Conservation (phyloP, 345 rosid genomes). For the Excoecaria agallocha region DNA sequence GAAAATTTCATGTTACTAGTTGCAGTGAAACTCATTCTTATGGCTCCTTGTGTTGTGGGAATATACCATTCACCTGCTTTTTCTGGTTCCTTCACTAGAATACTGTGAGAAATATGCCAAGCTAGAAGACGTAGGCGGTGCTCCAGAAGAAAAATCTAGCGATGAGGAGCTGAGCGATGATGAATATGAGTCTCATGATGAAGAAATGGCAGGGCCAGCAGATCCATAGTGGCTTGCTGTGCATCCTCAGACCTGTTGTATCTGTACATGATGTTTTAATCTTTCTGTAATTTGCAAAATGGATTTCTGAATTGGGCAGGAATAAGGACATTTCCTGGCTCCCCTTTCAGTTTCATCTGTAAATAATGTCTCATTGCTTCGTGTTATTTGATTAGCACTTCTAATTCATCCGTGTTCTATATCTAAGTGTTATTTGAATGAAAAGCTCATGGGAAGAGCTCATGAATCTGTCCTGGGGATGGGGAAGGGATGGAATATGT, state of each 20-base stretch:
- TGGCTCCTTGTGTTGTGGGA: neutral
- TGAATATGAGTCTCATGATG: constrained; percentile 43
- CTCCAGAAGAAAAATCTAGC: constrained; percentile 38
- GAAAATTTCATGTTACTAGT: neutral
- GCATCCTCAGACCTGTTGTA: neutral
- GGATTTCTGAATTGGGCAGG: constrained; percentile 1
- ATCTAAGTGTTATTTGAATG: too few species aligned
- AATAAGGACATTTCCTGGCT: neutral
- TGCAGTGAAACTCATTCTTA: neutral
- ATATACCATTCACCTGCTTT: neutral
- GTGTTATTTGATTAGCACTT: too few species aligned
- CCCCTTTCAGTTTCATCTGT: constrained; percentile 13
- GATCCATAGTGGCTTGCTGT: constrained; percentile 35
- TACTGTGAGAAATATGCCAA: constrained; percentile 61
- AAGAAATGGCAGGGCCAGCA: constrained; percentile 49
- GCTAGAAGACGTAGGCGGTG: constrained; percentile 44
- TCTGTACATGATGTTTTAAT: constrained; percentile 24
- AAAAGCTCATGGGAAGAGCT: too few species aligned
- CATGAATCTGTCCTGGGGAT: too few species aligned
- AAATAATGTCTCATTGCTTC: constrained; percentile 20
- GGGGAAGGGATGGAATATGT: too few species aligned
- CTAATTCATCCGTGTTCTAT: too few species aligned
- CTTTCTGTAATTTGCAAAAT: constrained; percentile 5
- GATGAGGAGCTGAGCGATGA: constrained; percentile 57
- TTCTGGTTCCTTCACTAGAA: constrained; percentile 31